Evolutionary conservation across 2,329 filamentous ascomycete species (phyloP), one percentile per base, ranked within the genome.

Genomic region (Chaetomium globosum): DNA sequence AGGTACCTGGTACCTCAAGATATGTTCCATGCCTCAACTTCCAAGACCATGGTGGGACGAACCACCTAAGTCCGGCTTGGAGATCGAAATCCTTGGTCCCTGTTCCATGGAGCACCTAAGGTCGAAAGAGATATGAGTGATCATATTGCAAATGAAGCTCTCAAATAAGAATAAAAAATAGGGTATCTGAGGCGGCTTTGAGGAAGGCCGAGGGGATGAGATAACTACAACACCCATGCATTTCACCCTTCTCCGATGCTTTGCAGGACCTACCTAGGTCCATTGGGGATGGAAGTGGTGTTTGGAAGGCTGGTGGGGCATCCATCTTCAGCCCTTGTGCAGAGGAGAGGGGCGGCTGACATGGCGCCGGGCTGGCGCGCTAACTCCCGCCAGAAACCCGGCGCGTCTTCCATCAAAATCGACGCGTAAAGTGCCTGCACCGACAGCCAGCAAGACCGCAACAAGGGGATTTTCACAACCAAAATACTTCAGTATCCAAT

Each of bases 401-500:
- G 36, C 58, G 58, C 58, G 58, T 60, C 43, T 60, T 39, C 46
- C 19, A 19, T 10, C 43, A 13, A 30, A 13, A 30, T n/a, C n/a
- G 48, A 52, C 58, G 58, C 58, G 58, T 60, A 39, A 60, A 60
- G 58, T 60, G 58, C 30, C 12, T 60, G 58, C 56, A n/a, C 39
- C 9, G 28, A 23, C 43, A 46, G n/a, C 53, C 53, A 36, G 16
- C 19, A 19, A 16, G 26, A 33, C 8, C 30, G 9, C 46, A 48
- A 48, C n/a, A 36, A 31, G 12, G 19, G 19, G 28, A 1, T 55
- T 28, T 16, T 12, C 46, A 55, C 30, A 23, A 39, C 31, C 53
- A 56, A 36, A 10, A 36, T 36, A 56, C 13, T 13, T 39, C 13
- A 39, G 12, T 13, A 26, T n/a, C 28, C 5, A 31, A n/a, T 54